Evolutionary conservation across 2,329 filamentous ascomycete genomes (phyloP).

Genomic region (Zymoseptoria tritici): DNA sequence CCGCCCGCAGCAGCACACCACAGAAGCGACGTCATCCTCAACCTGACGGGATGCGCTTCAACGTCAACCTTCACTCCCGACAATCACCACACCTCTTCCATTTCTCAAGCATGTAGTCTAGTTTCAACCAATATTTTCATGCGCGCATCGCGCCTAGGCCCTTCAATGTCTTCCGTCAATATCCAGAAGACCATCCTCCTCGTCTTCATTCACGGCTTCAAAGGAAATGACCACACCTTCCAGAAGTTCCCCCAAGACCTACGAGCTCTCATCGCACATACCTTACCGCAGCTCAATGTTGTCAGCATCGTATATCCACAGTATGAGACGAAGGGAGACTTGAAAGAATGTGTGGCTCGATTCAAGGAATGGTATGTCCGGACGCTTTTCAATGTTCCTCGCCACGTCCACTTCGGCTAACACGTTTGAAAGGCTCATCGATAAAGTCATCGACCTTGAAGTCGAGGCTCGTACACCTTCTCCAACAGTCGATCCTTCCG

Average conservation of each 20-base stretch:
- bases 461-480: constrained; percentile 72
- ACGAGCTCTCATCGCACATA: constrained; percentile 53
- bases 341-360: constrained; percentile 60
- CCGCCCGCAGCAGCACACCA: background rate
- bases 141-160: background rate
- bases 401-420: background rate
- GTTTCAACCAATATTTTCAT: background rate
- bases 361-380: constrained; percentile 64
- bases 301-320: constrained; percentile 66
- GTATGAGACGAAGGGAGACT: constrained; percentile 74
- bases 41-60: background rate
- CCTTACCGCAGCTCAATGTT: constrained; percentile 62
- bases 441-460: constrained; percentile 91
- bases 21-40: background rate
- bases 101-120: background rate
- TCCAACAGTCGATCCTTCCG: constrained; percentile 78
- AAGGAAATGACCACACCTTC: constrained; percentile 75
- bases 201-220: constrained; percentile 85
- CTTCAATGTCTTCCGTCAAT: background rate
- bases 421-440: constrained; percentile 53
- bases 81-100: background rate
- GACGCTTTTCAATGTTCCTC: background rate
- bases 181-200: constrained; percentile 68
- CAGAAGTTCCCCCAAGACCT: constrained; percentile 68
- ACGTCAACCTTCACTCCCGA: background rate